Percentiles rank a stretch among this genome's conserved stretches.
Evolutionary conservation across 1,284 basidiomycete genomes (phyloP).

Genomic region (Boletus smithii): DNA sequence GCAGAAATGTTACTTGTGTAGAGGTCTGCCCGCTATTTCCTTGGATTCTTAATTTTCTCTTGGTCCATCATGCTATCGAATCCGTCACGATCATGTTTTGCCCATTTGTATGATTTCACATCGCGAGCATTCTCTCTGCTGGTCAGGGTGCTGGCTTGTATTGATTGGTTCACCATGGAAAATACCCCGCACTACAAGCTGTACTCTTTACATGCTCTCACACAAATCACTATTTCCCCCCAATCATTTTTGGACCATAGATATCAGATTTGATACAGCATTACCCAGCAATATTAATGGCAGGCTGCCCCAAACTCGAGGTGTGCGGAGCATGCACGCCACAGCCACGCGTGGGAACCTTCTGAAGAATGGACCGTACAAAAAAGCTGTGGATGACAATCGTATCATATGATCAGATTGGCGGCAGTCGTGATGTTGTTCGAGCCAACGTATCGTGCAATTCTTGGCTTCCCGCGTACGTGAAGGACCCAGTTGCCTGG

Average conservation of each 20-base stretch:
- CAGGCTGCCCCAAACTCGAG: too few species aligned
- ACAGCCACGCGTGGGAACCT: slow-evolving; percentile 26
- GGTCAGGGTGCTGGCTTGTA: slow-evolving; percentile 24
- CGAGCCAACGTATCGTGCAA: not conserved
- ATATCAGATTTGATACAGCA: slow-evolving; percentile 6
- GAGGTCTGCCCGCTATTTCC: slow-evolving; percentile 3
- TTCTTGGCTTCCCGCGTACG: slow-evolving; percentile 15
- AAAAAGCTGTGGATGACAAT: slow-evolving; percentile 15
- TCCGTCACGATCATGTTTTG: not conserved
- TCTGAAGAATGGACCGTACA: slow-evolving; percentile 3
- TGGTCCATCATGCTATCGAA: slow-evolving; percentile 1
- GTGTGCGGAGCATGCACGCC: not conserved
- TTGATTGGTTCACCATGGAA: slow-evolving; percentile 22
- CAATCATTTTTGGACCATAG: not conserved
- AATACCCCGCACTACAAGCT: slow-evolving; percentile 21
- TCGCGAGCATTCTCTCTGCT: slow-evolving; percentile 19
- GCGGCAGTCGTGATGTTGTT: slow-evolving; percentile 1
- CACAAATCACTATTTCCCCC: slow-evolving; percentile 1
- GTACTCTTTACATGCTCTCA: slow-evolving; percentile 20
- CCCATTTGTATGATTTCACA: slow-evolving; percentile 9
- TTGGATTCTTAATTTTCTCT: not conserved
- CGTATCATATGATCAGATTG: slow-evolving; percentile 12
- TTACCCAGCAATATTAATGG: too few species aligned
- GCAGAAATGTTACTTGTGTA: slow-evolving; percentile 63
- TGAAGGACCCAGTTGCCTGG: slow-evolving; percentile 23